Evolutionary conservation across 495 filamentous ascomycete genomes (phyloP), one percentile per base, ranked within the genome.

Genomic region (Aspergillus egyptiacus): DNA sequence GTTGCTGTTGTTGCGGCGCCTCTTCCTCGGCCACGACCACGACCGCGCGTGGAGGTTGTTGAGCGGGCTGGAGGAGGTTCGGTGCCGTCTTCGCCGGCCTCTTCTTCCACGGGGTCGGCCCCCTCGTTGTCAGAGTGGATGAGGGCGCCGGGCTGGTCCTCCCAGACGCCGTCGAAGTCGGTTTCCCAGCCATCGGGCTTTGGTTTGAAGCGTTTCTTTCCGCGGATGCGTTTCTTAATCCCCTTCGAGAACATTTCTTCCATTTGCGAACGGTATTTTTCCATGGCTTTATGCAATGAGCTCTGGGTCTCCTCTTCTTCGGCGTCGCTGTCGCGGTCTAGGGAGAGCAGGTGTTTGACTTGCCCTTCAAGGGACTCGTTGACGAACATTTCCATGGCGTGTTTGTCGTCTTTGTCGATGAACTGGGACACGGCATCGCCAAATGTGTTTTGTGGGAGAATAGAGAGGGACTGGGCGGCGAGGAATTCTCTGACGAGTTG

Each of bases 351-450:
- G 41, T 89, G 78, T 56, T 84, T 86, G 30, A 95, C 71, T 56
- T 95, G 89, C 50, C 73, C 80, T 11, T 79, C 73, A 2, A 97
- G 71, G 18, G 85, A 88, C 13, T 94, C 84, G 33, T 81, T 81
- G 19, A 97, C 86, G 56, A 97, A 97, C 56, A 78, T 79, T 56
- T 95, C 84, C 77, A 97, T 85, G 0, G 91, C 91, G 54, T 93
- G 82, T 54, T 89, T 94, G 66, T 99, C 93, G 56, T 96, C 88
- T 54, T 97, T 97, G 64, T 90, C 84, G 19, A 97, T 88, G 62
- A 91, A 99, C 52, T 94, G 87, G 45, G 82, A 82, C 6, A 99
- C 89, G 0, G 93, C 94, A 65, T 97, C 91, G 6, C 89, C 85
- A 60, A 99, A 95, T 0, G 81, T 86, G 42, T 89, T 91, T 57